A percentile compares a stretch with the other conserved stretches of the same genome.
Evolutionary conservation across 2,329 filamentous ascomycete genomes (phyloP).

Genomic region (Fusarium abutilonis): DNA sequence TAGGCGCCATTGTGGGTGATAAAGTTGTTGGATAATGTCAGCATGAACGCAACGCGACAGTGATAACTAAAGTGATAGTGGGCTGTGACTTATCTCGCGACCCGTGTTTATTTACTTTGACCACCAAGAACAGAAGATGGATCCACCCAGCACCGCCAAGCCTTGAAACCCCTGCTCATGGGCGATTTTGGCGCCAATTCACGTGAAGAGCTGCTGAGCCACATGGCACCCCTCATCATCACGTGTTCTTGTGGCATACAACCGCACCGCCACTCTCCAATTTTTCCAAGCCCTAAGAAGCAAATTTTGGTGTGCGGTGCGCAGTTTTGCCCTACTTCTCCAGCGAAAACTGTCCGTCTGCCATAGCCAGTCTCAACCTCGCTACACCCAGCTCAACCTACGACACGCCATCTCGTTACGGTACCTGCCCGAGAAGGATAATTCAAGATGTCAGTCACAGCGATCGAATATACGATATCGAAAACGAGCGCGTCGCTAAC

Average conservation of each 20-base stretch:
- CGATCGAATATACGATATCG: conserved; percentile 36
- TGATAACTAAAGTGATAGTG: conserved; percentile 38
- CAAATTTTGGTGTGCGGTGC: conserved; percentile 48
- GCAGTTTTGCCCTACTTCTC: conserved; percentile 51
- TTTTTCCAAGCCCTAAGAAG: conserved; percentile 56
- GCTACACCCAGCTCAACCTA: conserved; percentile 48
- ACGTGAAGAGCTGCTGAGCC: conserved; percentile 23
- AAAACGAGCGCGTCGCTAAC: conserved; percentile 47
- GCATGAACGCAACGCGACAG: conserved; percentile 31
- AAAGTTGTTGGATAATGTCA: conserved; percentile 30
- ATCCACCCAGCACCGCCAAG: conserved; percentile 32
- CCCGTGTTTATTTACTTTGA: conserved; percentile 55
- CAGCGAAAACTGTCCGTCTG: conserved; percentile 49
- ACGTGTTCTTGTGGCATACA: conserved; percentile 45
- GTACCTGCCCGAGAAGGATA: conserved; percentile 54
- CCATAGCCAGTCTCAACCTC: conserved; percentile 47
- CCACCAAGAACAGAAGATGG: conserved; percentile 36
- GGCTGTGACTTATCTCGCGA: conserved; percentile 42
- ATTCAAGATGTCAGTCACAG: conserved; percentile 56
- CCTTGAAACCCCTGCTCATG: background rate
- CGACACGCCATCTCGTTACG: conserved; percentile 54
- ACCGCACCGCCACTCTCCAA: conserved; percentile 48
- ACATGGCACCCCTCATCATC: conserved; percentile 15
- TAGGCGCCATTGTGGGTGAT: conserved; percentile 48
- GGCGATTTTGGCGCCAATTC: conserved; percentile 19